A percentile compares a stretch with the other conserved stretches of the same genome.
These are phyloP conservation scores for Irpex sp. DNA, from an alignment of 1,284 basidiomycete species.

Conservation along the genomic window DNA sequence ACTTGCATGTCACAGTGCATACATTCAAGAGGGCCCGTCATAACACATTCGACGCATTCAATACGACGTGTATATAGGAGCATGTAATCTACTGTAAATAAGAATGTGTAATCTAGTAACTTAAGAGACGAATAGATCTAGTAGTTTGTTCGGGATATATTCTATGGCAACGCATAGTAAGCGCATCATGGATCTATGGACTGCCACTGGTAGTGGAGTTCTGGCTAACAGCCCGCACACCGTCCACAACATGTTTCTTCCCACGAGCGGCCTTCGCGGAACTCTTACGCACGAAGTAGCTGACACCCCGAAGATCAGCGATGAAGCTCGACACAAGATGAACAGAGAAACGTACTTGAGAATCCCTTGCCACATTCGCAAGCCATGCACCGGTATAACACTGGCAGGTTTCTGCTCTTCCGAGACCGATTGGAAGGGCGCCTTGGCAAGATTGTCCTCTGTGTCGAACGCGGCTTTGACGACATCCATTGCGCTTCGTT, in stretches of 20 bases:
- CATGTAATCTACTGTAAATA: not conserved
- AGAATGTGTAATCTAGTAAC: not conserved
- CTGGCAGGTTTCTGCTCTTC: slow-evolving; percentile 47
- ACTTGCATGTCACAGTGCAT: not conserved
- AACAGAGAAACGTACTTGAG: slow-evolving; percentile 33
- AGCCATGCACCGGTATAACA: slow-evolving; percentile 45
- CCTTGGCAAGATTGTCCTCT: slow-evolving; percentile 43
- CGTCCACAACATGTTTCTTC: slow-evolving; percentile 27
- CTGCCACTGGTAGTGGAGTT: not conserved
- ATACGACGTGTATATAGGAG: not conserved
- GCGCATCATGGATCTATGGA: not conserved
- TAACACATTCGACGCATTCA: too few species aligned
- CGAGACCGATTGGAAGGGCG: slow-evolving; percentile 53
- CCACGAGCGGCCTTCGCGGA: slow-evolving; percentile 28
- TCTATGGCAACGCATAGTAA: not conserved
- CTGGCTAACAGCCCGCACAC: slow-evolving; percentile 17
- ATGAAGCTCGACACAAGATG: not conserved
- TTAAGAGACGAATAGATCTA: not conserved
- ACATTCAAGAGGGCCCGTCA: too few species aligned
- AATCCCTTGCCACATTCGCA: slow-evolving; percentile 52
- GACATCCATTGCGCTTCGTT: slow-evolving; percentile 40
- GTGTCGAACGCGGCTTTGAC: slow-evolving; percentile 49
- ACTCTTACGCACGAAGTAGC: slow-evolving; percentile 48
- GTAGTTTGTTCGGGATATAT: not conserved
- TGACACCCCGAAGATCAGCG: not conserved